Conservation (phyloP, 306 rosid species). For the Lagenaria siceraria region DNA sequence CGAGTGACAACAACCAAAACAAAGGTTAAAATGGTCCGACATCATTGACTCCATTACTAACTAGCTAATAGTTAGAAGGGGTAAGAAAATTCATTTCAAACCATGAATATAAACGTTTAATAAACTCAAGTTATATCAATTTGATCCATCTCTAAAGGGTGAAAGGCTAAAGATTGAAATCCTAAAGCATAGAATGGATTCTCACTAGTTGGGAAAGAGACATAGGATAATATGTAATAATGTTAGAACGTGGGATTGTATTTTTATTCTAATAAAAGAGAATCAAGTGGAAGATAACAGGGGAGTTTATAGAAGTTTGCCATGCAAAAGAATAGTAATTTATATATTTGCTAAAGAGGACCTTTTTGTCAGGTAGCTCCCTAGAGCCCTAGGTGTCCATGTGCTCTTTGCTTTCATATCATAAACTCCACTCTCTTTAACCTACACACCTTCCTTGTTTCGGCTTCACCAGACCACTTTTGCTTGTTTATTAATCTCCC, state of each 20-base stretch:
- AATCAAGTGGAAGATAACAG: conserved; percentile 2
- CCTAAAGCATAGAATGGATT: not conserved
- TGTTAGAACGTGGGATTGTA: not conserved
- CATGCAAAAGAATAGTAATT: conserved; percentile 17
- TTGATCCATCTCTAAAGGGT: not conserved
- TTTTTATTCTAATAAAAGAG: not conserved
- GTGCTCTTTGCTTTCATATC: conserved; percentile 56
- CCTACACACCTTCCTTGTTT: conserved; percentile 43
- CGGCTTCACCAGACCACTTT: conserved; percentile 52
- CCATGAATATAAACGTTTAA: not conserved
- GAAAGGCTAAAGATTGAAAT: not conserved
- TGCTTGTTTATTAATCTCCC: conserved; percentile 46
- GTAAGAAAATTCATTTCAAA: not conserved
- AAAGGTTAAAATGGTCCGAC: not conserved
- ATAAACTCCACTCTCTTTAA: conserved; percentile 25
- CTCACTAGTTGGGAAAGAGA: not conserved
- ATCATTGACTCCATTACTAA: not conserved
- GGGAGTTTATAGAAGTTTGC: not conserved
- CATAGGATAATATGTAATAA: not conserved
- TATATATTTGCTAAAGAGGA: conserved; percentile 9
- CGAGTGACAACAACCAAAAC: not conserved
- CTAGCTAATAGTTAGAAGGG: not conserved
- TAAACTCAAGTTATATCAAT: not conserved
- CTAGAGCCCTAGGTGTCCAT: conserved; percentile 43
- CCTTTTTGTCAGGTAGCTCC: conserved; percentile 44